Conservation (phyloP, 306 rosid genomes). For the Ceratonia siliqua region DNA sequence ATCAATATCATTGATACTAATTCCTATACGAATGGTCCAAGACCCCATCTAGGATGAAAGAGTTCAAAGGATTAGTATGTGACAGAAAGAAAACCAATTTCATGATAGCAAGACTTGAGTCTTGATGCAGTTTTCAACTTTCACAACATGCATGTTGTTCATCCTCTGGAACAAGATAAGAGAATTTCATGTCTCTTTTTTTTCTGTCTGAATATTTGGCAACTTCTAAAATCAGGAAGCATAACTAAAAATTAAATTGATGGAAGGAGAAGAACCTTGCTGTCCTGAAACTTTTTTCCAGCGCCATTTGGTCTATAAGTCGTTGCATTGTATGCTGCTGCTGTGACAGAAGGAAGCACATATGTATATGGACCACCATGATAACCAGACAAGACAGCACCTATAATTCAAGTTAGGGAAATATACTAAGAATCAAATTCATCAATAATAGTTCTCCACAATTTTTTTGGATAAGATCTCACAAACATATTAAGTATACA, state of each 20-base stretch:
- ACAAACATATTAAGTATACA: constrained; percentile 8
- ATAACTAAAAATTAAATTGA: constrained; percentile 13
- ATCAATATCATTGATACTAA: neutral
- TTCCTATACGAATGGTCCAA: neutral
- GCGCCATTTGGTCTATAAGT: constrained; percentile 72
- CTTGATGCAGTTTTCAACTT: neutral
- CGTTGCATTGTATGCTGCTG: constrained; percentile 64
- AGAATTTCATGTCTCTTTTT: neutral
- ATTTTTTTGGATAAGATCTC: constrained; percentile 10
- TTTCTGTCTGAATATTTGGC: neutral
- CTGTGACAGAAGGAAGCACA: constrained; percentile 79
- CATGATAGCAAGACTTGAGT: neutral
- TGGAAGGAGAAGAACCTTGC: constrained; percentile 65
- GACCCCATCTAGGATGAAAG: neutral
- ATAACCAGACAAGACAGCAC: constrained; percentile 70
- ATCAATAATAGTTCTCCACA: constrained; percentile 6
- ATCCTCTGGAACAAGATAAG: constrained; percentile 18
- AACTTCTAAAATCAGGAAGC: constrained; percentile 31
- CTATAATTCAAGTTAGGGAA: constrained; percentile 46
- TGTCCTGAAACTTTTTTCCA: constrained; percentile 74
- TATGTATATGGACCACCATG: constrained; percentile 63
- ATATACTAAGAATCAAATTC: constrained; percentile 45
- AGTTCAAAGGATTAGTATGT: neutral
- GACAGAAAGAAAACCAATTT: constrained; percentile 3
- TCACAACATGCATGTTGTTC: neutral